Conservation (phyloP, 2,329 filamentous ascomycete genomes). For the Xylariaceae sp. region DNA sequence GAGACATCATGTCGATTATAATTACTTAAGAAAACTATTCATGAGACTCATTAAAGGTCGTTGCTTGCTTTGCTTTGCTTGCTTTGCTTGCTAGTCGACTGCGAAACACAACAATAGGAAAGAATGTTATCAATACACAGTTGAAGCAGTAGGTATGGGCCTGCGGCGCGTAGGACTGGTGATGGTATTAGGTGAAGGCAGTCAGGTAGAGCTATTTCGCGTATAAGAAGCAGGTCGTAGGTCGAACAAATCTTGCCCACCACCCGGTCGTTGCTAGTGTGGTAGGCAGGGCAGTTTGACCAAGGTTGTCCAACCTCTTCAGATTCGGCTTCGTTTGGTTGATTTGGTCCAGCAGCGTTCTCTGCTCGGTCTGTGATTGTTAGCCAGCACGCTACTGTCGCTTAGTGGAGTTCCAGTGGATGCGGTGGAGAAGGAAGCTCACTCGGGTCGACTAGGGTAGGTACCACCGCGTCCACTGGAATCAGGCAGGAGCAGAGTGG, state of each 20-base stretch:
- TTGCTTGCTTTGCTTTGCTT: not conserved
- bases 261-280: no score
- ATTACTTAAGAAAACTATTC: slow-evolving; percentile 18
- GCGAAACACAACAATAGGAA: slow-evolving; percentile 14
- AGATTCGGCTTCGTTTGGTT: slow-evolving; percentile 15
- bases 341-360: not conserved
- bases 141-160: not conserved
- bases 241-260: no score
- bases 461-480: not conserved
- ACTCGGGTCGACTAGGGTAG: not conserved
- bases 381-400: not conserved
- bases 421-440: not conserved
- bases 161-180: not conserved
- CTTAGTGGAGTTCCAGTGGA: no score
- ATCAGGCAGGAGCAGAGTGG: no score
- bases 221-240: no score
- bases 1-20: slow-evolving; percentile 43
- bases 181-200: no score
- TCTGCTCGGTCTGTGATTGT: not conserved
- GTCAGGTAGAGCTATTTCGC: no score
- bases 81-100: slow-evolving; percentile 2
- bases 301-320: not conserved
- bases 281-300: no score
- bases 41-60: slow-evolving; percentile 24
- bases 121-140: not conserved